Base-by-base conservation (phyloP, 305 asterid genomes). In the Fraxinus paxiana region DNA sequence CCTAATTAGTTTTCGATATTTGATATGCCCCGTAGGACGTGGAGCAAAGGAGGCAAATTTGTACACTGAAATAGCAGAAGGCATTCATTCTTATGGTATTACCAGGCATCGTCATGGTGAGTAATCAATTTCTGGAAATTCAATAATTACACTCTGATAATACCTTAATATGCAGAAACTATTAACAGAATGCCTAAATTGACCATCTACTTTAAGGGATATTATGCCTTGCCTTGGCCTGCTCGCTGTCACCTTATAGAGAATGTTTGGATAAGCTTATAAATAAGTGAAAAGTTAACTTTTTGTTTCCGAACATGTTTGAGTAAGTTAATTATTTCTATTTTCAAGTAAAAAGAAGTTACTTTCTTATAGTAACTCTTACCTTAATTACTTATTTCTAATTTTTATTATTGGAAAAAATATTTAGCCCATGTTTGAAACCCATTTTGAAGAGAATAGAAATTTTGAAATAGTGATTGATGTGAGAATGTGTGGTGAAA, bases 61-160 rank as follows among this genome's bases (percentile, higher is more conserved):
- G 78, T 94, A 94, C 89, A 91, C 98, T 30, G 98, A 96, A 90
- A 86, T 93, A 88, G 98, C 99, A 0, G 99, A 96, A 86, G 99
- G 99, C 81, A 91, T 93, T 73, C 93, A 90, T 87, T 92, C 99
- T 82, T 96, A 94, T 79, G 97, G 98, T 48, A 84, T 96, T 59
- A 90, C 98, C 65, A 86, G 86, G 85, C 99, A 96, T 89, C 93
- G 98, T 8, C 99, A 96, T 88, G 98, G 99, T 96, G 72, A 83
- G 97, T 84, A n/a, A 81, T 24, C 41, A 69, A 15, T 69, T 28
- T 31, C 41, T 28, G 41, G 41, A n/a, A 69, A 13, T 69, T 69
- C 74, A 69, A 4, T 5, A 30, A 69, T 30, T 31, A 13, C 74
- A 69, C 10, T 12, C 38, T 30, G 12, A 28, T 5, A 30, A 12